Conservation (phyloP, 192 early-diverging fungal species). For the Backusella westeae region DNA sequence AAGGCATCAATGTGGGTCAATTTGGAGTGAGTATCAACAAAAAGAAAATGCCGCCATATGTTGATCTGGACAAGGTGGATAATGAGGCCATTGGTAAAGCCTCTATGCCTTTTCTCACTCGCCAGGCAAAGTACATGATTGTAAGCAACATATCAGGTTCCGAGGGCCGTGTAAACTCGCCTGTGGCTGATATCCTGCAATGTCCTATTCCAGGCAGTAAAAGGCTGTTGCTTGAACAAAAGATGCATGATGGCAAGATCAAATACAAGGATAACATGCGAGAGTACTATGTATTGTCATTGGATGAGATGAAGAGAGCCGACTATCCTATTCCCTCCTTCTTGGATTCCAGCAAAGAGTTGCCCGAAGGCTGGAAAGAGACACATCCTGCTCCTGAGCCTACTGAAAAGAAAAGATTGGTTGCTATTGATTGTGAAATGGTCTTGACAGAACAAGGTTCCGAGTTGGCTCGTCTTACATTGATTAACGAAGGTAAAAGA, state of each 20-base stretch:
- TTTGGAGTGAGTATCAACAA: constrained; percentile 34
- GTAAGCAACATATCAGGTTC: constrained; percentile 38
- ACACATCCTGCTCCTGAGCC: constrained; percentile 23
- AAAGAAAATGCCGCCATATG: constrained; percentile 21
- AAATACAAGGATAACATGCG: constrained; percentile 21
- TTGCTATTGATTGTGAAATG: constrained; percentile 67
- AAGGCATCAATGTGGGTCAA: constrained; percentile 40
- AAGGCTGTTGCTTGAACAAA: constrained; percentile 33
- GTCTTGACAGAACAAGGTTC: constrained; percentile 36
- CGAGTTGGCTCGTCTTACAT: constrained; percentile 51
- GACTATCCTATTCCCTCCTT: constrained; percentile 43
- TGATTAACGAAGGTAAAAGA: constrained; percentile 40
- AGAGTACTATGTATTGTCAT: constrained; percentile 41
- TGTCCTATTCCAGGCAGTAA: constrained; percentile 38
- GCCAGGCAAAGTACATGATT: constrained; percentile 26
- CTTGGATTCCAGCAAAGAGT: constrained; percentile 18
- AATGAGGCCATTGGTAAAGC: constrained; percentile 9
- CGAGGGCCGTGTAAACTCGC: constrained; percentile 33
- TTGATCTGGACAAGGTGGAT: constrained; percentile 11
- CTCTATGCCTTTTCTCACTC: constrained; percentile 23
- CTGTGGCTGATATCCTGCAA: constrained; percentile 40
- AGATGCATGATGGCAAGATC: constrained; percentile 22
- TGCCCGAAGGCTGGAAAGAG: constrained; percentile 45
- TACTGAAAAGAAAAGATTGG: constrained; percentile 28
- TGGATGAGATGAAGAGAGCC: constrained; percentile 41